phyloP scores from a whole-genome alignment of 2,329 filamentous ascomycete species.

The Fragosphaeria purpurea region DNA sequence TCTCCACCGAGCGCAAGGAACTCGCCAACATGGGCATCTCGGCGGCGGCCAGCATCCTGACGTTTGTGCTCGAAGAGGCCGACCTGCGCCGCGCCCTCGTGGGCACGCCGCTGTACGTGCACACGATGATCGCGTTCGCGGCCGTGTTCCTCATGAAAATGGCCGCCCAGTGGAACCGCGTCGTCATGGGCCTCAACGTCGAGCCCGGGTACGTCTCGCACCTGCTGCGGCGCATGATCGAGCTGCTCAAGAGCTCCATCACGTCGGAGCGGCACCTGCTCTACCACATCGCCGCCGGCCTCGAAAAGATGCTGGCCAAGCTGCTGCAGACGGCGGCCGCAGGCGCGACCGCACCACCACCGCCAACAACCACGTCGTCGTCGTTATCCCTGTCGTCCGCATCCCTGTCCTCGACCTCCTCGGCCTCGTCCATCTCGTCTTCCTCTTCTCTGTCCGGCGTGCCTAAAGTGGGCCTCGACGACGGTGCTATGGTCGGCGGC shows the following conservation, averaged over 20 bases:
- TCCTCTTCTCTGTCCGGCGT: no score
- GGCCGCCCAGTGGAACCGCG: constrained; percentile 21
- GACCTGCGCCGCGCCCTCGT: constrained; percentile 21
- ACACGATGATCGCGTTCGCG: constrained; percentile 25
- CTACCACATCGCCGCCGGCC: constrained; percentile 25
- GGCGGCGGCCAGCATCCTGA: constrained; percentile 34
- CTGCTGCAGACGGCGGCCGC: background rate
- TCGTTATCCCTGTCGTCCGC: no score
- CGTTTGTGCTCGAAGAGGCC: constrained; percentile 20
- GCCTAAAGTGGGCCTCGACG: no score
- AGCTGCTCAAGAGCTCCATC: constrained; percentile 20
- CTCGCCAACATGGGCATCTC: constrained; percentile 24
- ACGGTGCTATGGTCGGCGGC: no score
- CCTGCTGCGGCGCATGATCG: constrained; percentile 23
- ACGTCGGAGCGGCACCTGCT: constrained; percentile 26
- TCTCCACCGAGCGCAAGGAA: constrained; percentile 13
- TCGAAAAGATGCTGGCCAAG: constrained; percentile 24
- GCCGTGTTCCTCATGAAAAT: constrained; percentile 25
- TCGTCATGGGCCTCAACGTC: constrained; percentile 23
- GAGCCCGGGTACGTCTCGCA: constrained; percentile 22
- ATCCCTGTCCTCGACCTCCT: no score
- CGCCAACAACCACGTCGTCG: background rate
- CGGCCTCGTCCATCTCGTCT: no score
- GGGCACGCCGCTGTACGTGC: constrained; percentile 23
- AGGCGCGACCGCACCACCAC: background rate